Evolutionary conservation across 2,329 filamentous ascomycete genomes (phyloP).

Genomic region (Aspergillus novofumigatus): DNA sequence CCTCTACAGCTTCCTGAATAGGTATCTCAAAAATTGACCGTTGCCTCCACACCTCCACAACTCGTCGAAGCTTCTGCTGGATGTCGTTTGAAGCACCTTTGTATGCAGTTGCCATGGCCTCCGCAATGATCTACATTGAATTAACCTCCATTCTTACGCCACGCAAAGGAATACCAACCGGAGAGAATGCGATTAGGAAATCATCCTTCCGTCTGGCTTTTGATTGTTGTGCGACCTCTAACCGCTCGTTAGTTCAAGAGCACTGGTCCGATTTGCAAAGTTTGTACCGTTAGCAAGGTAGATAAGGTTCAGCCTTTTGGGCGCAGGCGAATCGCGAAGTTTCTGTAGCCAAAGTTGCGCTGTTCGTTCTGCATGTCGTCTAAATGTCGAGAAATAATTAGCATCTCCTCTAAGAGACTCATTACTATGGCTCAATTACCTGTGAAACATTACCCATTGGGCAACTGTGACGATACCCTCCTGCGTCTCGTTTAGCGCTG

Average conservation of each 20-base stretch:
- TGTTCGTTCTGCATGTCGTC: conserved; percentile 86
- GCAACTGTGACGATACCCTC: conserved; percentile 94
- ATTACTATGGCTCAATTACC: conserved; percentile 51
- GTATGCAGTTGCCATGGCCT: conserved; percentile 86
- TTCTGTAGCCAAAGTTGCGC: conserved; percentile 88
- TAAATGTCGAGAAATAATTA: conserved; percentile 39
- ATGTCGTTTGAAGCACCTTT: conserved; percentile 82
- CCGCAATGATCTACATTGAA: conserved; percentile 64
- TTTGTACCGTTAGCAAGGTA: conserved; percentile 87
- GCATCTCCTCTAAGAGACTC: conserved; percentile 9
- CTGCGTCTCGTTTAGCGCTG: conserved; percentile 92
- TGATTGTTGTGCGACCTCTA: conserved; percentile 94
- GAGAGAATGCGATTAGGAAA: conserved; percentile 86
- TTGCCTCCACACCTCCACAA: conserved; percentile 92
- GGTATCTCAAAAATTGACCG: conserved; percentile 76
- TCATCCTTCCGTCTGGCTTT: conserved; percentile 90
- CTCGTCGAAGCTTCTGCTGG: conserved; percentile 79
- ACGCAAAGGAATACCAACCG: conserved; percentile 43
- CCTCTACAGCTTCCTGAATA: conserved; percentile 77
- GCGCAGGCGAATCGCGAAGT: conserved; percentile 78
- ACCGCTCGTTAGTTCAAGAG: conserved; percentile 20
- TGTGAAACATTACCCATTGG: conserved; percentile 99
- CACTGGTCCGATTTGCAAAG: neutral
- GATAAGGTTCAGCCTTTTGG: conserved; percentile 83
- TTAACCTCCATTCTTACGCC: conserved; percentile 17